Evolutionary conservation across 805 yeast genomes (phyloP).

Genomic region (Torulaspora microellipsoides): DNA sequence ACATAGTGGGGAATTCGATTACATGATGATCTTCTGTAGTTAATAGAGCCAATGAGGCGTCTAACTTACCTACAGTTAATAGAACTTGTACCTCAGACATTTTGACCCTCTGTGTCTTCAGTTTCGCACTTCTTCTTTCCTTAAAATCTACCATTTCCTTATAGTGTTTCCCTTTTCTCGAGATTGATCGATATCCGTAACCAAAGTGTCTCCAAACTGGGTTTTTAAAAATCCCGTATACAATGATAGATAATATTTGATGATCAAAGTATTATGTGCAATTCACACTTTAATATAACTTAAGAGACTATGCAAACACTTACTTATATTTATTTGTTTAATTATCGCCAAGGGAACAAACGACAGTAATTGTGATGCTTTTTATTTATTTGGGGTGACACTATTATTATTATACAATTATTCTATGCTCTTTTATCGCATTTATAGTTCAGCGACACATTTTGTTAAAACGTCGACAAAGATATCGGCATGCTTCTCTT

Average conservation of each 20-base stretch:
- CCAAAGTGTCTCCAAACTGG: not conserved
- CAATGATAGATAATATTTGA: not conserved
- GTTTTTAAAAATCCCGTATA: not conserved
- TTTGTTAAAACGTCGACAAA: slow-evolving; percentile 41
- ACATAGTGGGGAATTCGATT: slow-evolving; percentile 93
- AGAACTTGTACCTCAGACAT: slow-evolving; percentile 67
- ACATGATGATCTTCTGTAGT: slow-evolving; percentile 89
- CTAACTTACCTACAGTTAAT: slow-evolving; percentile 90
- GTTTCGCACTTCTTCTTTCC: not conserved
- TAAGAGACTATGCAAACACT: not conserved
- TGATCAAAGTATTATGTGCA: not conserved
- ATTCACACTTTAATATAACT: not conserved
- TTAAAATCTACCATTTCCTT: too few species aligned
- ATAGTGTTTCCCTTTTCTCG: not conserved
- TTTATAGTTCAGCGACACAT: slow-evolving; percentile 27
- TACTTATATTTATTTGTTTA: not conserved
- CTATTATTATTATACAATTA: not conserved
- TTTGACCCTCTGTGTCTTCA: not conserved
- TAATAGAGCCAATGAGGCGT: slow-evolving; percentile 87
- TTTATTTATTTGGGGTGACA: too few species aligned
- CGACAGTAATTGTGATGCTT: too few species aligned
- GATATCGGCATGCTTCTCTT: slow-evolving; percentile 56
- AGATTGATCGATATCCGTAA: too few species aligned
- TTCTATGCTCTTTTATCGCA: not conserved
- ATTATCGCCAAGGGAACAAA: not conserved